Conservation (phyloP, 352 stramenopile genomes). For the Pythium rishiriense region DNA sequence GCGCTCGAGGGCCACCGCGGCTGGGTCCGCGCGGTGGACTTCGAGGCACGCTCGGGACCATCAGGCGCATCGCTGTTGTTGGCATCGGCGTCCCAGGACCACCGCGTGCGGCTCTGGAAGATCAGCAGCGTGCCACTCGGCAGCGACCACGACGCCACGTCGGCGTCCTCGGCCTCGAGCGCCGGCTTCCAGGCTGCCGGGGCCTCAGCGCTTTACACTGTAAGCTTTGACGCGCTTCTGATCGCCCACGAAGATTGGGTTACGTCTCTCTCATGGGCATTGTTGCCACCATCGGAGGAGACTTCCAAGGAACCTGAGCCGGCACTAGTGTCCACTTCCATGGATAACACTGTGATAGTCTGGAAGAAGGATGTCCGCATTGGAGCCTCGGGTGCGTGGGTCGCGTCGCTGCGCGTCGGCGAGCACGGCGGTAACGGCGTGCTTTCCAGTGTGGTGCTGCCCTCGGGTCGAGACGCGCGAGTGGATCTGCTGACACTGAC, state of each 20-base stretch:
- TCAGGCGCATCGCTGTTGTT: slow-evolving; percentile 29
- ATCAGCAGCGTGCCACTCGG: slow-evolving; percentile 18
- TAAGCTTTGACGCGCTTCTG: slow-evolving; percentile 69
- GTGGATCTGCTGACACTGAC: slow-evolving; percentile 64
- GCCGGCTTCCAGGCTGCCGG: slow-evolving; percentile 40
- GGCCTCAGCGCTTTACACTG: slow-evolving; percentile 30
- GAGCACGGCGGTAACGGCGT: slow-evolving; percentile 59
- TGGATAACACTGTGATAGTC: slow-evolving; percentile 79
- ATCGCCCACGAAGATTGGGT: slow-evolving; percentile 83
- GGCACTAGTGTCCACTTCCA: slow-evolving; percentile 61
- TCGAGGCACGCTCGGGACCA: slow-evolving; percentile 24
- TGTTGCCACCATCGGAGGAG: slow-evolving; percentile 1
- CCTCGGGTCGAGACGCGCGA: slow-evolving; percentile 20
- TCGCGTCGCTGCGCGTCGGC: slow-evolving; percentile 51
- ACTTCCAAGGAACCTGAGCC: background rate
- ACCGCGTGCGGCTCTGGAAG: slow-evolving; percentile 71
- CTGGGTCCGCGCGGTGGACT: slow-evolving; percentile 72
- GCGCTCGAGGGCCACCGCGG: slow-evolving; percentile 59
- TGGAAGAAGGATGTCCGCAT: slow-evolving; percentile 39
- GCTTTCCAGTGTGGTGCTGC: slow-evolving; percentile 42
- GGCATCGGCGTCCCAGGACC: slow-evolving; percentile 69
- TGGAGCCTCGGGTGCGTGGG: slow-evolving; percentile 36
- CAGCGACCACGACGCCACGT: background rate
- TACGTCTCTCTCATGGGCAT: slow-evolving; percentile 64
- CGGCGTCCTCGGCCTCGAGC: slow-evolving; percentile 15